Conservation (phyloP, 371 early-diverging fungal genomes). For the Rhizopus microsporus region DNA sequence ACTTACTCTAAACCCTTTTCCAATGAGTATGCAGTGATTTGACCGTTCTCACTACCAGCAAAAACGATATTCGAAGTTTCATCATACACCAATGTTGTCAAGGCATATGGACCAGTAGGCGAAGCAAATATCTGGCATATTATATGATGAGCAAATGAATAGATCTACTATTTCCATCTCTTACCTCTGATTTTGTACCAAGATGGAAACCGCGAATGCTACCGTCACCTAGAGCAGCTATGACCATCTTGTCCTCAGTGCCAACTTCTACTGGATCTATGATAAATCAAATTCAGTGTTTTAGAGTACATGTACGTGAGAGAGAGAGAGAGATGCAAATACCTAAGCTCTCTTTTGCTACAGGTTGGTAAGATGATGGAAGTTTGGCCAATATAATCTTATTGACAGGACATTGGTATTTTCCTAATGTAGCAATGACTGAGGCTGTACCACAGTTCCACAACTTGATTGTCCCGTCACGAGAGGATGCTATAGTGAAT, state of each 20-base stretch:
- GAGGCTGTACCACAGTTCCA: slow-evolving; percentile 58
- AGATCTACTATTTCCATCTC: background rate
- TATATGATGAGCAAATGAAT: background rate
- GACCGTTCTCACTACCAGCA: slow-evolving; percentile 30
- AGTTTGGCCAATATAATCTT: slow-evolving; percentile 33
- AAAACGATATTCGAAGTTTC: slow-evolving; percentile 17
- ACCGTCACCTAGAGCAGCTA: slow-evolving; percentile 53
- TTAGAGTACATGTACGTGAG: background rate
- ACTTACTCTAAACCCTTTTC: slow-evolving; percentile 8
- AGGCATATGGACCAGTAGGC: background rate
- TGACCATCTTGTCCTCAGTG: slow-evolving; percentile 49
- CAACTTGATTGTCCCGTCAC: slow-evolving; percentile 56
- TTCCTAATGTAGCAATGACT: slow-evolving; percentile 43
- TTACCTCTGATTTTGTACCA: slow-evolving; percentile 58
- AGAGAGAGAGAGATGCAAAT: background rate
- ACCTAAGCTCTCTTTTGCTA: slow-evolving; percentile 21
- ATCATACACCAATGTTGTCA: slow-evolving; percentile 33
- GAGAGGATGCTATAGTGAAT: slow-evolving; percentile 47
- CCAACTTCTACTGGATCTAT: slow-evolving; percentile 56
- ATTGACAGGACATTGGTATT: slow-evolving; percentile 35
- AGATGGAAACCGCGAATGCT: slow-evolving; percentile 52
- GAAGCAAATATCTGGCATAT: slow-evolving; percentile 28
- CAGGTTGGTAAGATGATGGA: slow-evolving; percentile 26
- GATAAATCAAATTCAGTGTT: background rate
- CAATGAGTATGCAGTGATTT: slow-evolving; percentile 20